Conservation (phyloP, 2,329 filamentous ascomycete species). For the Colletotrichum sp. region DNA sequence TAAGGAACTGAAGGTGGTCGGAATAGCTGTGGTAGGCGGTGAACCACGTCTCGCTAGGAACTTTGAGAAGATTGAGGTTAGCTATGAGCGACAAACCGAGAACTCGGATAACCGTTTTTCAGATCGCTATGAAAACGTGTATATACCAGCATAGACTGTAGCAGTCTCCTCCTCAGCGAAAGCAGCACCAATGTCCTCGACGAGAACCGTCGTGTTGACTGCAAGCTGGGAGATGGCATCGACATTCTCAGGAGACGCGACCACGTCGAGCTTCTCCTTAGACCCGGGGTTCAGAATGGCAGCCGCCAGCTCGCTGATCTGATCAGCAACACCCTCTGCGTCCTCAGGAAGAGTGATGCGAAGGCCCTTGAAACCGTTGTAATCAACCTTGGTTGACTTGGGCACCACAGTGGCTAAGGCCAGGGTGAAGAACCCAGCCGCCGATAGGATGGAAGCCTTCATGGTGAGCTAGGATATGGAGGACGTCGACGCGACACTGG, state of each 20-base stretch:
- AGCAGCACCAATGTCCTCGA: constrained; percentile 32
- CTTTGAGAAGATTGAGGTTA: neutral
- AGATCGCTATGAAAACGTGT: too few relatives aligned
- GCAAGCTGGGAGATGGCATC: constrained; percentile 31
- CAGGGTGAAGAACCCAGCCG: neutral
- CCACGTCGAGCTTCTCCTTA: constrained; percentile 30
- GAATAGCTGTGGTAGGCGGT: constrained; percentile 56
- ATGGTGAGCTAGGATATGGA: neutral
- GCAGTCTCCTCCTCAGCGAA: constrained; percentile 30
- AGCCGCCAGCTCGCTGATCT: constrained; percentile 11
- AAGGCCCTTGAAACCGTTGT: constrained; percentile 19
- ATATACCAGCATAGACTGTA: constrained; percentile 8
- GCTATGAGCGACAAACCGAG: too few relatives aligned
- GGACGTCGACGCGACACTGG: too few relatives aligned
- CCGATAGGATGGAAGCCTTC: constrained; percentile 2
- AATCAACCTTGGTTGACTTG: constrained; percentile 7
- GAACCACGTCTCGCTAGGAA: constrained; percentile 48
- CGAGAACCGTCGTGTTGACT: constrained; percentile 32
- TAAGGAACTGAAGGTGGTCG: constrained; percentile 54
- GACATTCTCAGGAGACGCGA: constrained; percentile 33
- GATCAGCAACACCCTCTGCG: neutral
- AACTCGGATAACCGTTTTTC: too few relatives aligned
- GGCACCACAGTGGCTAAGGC: neutral
- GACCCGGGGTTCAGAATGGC: neutral
- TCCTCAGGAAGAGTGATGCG: constrained; percentile 7